Conservation (phyloP, 176 grass and related monocot species). For the Cocos nucifera region DNA sequence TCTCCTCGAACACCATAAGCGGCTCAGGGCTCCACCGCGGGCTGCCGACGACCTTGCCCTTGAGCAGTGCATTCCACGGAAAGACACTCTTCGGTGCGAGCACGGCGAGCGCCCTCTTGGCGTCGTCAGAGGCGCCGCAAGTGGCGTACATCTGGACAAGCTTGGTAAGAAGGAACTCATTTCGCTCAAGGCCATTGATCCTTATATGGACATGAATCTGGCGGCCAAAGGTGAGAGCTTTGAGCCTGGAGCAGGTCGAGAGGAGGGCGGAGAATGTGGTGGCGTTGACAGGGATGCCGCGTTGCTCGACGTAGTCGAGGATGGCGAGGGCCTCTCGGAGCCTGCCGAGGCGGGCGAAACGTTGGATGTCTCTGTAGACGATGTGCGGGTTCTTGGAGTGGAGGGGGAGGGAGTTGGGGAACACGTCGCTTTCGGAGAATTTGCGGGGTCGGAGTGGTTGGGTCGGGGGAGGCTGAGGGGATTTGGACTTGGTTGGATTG, state of each 20-base stretch:
- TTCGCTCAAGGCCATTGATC: constrained; percentile 47
- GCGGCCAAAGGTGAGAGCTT: constrained; percentile 41
- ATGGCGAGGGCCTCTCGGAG: constrained; percentile 45
- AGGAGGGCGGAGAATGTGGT: constrained; percentile 69
- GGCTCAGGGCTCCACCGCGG: constrained; percentile 31
- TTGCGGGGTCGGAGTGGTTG: background rate
- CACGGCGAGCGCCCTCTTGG: constrained; percentile 38
- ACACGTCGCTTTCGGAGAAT: constrained; percentile 10
- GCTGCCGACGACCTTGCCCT: constrained; percentile 42
- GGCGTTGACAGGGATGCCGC: constrained; percentile 50
- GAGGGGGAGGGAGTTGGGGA: constrained; percentile 26
- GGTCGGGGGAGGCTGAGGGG: background rate
- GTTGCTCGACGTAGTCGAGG: constrained; percentile 80
- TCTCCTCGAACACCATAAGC: constrained; percentile 35
- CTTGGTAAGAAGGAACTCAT: constrained; percentile 57
- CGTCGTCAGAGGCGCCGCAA: constrained; percentile 47
- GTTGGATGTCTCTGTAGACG: constrained; percentile 40
- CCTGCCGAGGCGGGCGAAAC: constrained; percentile 35
- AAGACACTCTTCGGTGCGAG: constrained; percentile 33
- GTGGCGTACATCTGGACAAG: constrained; percentile 62
- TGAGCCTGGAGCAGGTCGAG: constrained; percentile 34
- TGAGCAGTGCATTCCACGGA: constrained; percentile 77
- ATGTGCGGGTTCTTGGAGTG: constrained; percentile 65
- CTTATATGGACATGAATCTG: constrained; percentile 70
- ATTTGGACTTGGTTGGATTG: background rate